Base-by-base conservation (phyloP, 257 asterid species). In the Ajuga chamaepitys region DNA sequence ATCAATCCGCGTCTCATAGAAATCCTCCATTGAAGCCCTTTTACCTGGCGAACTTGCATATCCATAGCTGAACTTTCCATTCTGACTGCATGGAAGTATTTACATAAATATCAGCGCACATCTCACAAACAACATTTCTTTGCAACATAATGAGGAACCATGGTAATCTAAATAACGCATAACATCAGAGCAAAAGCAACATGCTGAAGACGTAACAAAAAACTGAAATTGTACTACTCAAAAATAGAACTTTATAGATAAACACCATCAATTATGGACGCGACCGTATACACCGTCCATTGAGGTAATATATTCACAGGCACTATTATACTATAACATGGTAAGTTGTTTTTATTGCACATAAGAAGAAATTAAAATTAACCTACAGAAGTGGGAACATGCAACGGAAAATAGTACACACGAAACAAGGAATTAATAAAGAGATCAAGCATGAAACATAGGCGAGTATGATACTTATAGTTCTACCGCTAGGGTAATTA, bases 11-110 rank as follows among this genome's bases (percentile, higher is more conserved):
- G 97, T 87, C 75, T 90, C 97, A 7, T 87, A 90, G 68, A 87
- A 90, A 76, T 90, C 97, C 83, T 90, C 97, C 97, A 90, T 90
- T 41, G 97, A 85, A 68, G 95, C 75, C 74, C 97, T 85, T 80
- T 85, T 90, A 57, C 97, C 97, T 1, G 82, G 95, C 55, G 90
- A 81, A 84, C 97, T 90, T 64, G 97, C 95, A 58, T 87, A 90
- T 65, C 97, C 97, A 59, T 90, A 90, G 83, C 92, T 82, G 86
- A 90, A 89, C 82, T 85, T 89, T 64, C 92, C 90, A 67, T 89
- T 82, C 71, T 87, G 86, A 80, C 97, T 89, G 89, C 70, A 70
- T 4, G n/a, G 13, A 54, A 30, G 41, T 46, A 54, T 59, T 44
- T 67, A 2, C 5, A 28, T 32, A 68, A 57, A 46, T 6, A 7